phyloP scores from a whole-genome alignment of 2,329 filamentous ascomycete genomes.

The Ophiocordyceps unilateralis region DNA sequence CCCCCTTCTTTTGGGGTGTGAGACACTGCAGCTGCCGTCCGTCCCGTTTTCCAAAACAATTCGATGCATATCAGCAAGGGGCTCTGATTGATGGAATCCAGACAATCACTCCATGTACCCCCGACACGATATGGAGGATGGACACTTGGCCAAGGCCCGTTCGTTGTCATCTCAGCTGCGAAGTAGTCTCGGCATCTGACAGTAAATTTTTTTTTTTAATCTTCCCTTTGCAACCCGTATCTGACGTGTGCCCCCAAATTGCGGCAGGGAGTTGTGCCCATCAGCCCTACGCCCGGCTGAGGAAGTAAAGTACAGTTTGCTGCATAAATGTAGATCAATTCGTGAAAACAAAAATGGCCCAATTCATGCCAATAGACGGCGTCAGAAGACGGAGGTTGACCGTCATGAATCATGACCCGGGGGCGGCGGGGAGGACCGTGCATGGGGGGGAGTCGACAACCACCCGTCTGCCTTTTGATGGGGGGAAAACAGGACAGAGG shows the following conservation, averaged over 20 bases:
- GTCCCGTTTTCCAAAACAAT: neutral
- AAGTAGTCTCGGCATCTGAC: no score
- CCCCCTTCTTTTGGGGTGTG: neutral
- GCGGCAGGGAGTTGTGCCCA: neutral
- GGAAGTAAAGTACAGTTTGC: neutral
- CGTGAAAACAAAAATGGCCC: no score
- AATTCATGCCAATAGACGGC: neutral
- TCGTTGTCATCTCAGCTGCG: neutral
- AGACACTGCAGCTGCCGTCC: neutral
- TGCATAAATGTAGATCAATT: neutral
- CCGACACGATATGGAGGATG: neutral
- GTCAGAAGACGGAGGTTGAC: neutral
- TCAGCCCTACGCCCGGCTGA: neutral
- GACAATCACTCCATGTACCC: neutral
- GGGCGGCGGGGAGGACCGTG: no score
- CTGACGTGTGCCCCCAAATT: neutral
- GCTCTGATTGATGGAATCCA: neutral
- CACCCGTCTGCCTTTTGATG: no score
- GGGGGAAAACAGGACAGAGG: neutral
- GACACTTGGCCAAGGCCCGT: neutral
- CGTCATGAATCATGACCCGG: neutral
- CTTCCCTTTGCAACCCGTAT: neutral
- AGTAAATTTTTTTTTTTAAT: no score
- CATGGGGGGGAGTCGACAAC: no score
- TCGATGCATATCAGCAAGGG: neutral